Evolutionary conservation across 139 green algal species (phyloP).

Genomic region (Chlamydomonas eustigma): DNA sequence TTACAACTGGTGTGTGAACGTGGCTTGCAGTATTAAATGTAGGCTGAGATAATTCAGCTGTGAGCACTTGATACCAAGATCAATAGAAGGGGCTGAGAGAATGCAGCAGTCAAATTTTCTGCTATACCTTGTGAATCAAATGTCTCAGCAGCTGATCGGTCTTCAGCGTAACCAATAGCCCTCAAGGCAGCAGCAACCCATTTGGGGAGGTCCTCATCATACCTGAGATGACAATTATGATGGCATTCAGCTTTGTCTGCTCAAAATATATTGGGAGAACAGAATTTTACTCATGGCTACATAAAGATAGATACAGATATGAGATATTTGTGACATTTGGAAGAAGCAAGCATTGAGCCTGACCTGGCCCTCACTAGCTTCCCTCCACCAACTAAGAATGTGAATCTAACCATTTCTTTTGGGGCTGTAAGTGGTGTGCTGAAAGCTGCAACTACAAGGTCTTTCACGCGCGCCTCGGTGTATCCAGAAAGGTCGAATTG

Average conservation of each 20-base stretch:
- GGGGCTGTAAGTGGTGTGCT: constrained; percentile 11
- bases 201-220: constrained; percentile 10
- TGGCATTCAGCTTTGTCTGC: background rate
- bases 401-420: constrained; percentile 17
- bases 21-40: too few relatives aligned
- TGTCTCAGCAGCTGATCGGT: constrained; percentile 12
- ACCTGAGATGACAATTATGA: background rate
- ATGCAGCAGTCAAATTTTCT: too few relatives aligned
- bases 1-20: background rate
- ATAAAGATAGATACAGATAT: too few relatives aligned
- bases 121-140: constrained; percentile 12
- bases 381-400: constrained; percentile 10
- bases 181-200: background rate
- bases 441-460: constrained; percentile 8
- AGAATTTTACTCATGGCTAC: too few relatives aligned
- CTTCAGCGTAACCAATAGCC: constrained; percentile 7
- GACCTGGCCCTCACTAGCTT: constrained; percentile 12
- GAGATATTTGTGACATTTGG: too few relatives aligned
- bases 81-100: too few relatives aligned
- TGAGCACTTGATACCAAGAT: too few relatives aligned
- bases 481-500: constrained; percentile 12
- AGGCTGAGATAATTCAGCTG: too few relatives aligned
- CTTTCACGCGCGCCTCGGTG: background rate
- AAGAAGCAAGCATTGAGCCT: background rate
- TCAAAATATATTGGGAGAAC: too few relatives aligned